Evolutionary conservation across 179 eudicot species (phyloP), one percentile per base, ranked within the genome.

Genomic region (Amaranthus tricolor): DNA sequence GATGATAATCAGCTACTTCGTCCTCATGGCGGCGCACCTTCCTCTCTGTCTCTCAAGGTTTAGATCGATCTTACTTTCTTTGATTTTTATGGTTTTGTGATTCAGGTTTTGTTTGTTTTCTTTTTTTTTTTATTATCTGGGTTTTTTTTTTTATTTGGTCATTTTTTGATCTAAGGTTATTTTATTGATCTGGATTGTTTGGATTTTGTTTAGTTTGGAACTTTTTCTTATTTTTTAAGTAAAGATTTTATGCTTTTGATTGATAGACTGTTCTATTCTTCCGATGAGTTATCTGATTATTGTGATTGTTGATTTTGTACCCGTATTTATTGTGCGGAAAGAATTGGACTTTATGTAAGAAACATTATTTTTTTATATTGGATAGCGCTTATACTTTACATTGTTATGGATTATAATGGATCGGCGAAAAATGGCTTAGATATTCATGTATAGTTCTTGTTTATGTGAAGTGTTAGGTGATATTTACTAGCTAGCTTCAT

Each of bases 1-100:
- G 50, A 85, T 17, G 93, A 88, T 83, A 82, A 83, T 62, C 86
- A 88, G 16, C 77, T 79, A n/a, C 75, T 93, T 79, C 93, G 98
- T 77, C 87, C 98, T 8, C 94, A 89, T 89, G 94, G 90, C 77
- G 86, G 82, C 47, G 80, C 73, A 6, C 15, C 84, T 65, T 62
- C 86, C 40, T 31, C 40, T 72, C 62, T 88, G 55, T 60, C 83
- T 54, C 40, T 88, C 85, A 89, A 89, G 97, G 97, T 93, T 66
- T 15, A 12, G 48, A 40, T 59, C 64, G 21, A 45, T 20, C n/a
- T 40, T 43, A n/a, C 19, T 16, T 24, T 50, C 71, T 81, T 82
- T 75, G 2, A 31, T 31, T 31, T 31, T 31, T 31, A 31, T 31
- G 54, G 9, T 52, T 77, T 59, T 70, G 16, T 43, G 70, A 60